Evolutionary conservation across 768 basidiomycete genomes (phyloP).

Genomic region (Auricularia cornea): DNA sequence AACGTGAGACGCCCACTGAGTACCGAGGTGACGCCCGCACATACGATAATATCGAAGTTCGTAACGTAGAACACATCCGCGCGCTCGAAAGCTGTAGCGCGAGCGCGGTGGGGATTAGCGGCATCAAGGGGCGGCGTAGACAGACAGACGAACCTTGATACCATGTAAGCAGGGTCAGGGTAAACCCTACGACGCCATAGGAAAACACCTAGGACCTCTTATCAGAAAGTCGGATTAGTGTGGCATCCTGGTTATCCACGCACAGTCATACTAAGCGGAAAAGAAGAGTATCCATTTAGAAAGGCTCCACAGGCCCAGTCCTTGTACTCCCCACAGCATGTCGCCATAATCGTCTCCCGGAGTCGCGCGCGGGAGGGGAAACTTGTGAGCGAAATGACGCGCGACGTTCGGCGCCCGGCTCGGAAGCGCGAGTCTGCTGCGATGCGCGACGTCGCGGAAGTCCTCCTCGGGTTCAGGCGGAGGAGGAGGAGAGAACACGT

Average conservation of each 20-base stretch:
- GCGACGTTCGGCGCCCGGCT: too few relatives aligned
- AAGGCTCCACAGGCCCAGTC: slow-evolving; percentile 45
- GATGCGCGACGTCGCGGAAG: too few relatives aligned
- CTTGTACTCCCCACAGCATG: slow-evolving; percentile 26
- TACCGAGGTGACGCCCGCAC: slow-evolving; percentile 13
- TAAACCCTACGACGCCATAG: slow-evolving; percentile 44
- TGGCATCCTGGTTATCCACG: slow-evolving; percentile 10
- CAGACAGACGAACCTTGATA: slow-evolving; percentile 20
- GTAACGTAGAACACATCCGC: slow-evolving; percentile 58
- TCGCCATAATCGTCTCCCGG: too few relatives aligned
- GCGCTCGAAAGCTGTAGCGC: slow-evolving; percentile 44
- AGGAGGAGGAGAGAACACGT: too few relatives aligned
- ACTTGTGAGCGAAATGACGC: too few relatives aligned
- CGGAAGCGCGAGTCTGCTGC: too few relatives aligned
- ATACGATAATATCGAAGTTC: slow-evolving; percentile 32
- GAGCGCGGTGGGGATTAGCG: too few relatives aligned
- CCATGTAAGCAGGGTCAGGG: slow-evolving; percentile 50
- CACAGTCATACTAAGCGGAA: slow-evolving; percentile 45
- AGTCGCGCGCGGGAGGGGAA: too few relatives aligned
- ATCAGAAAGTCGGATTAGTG: too few relatives aligned
- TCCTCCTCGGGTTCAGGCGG: too few relatives aligned
- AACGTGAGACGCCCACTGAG: slow-evolving; percentile 23
- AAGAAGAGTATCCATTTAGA: slow-evolving; percentile 55
- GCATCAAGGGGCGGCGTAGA: neutral
- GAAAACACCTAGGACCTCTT: slow-evolving; percentile 28